Evolutionary conservation across 2,329 filamentous ascomycete species (phyloP), one percentile per base, ranked within the genome.

Genomic region (Aspergillus puulaauensis): DNA sequence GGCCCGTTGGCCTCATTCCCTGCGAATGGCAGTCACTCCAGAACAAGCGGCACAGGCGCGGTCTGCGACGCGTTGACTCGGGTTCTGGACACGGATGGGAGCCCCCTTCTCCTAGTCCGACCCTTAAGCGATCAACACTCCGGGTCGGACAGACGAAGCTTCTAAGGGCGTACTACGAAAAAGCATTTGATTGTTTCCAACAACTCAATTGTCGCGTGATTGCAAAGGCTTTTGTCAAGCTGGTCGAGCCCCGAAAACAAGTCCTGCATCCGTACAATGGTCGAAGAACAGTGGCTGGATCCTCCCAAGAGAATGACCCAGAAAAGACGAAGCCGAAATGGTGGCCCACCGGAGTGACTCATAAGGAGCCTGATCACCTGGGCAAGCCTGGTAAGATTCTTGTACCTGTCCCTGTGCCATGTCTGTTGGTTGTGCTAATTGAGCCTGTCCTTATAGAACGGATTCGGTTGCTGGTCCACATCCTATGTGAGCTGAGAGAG

Each of bases 201-300:
- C 77, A 79, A 55, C 64, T 76, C 43, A 75, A 73, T 46, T 78
- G 75, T 60, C 73, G 74, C 15, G 67, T 74, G 27, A 70, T 79
- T 31, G 72, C 72, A 40, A 78, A 78, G 59, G 71, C 72, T 1
- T 79, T 72, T 64, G 74, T 79, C 59, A 77, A 75, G 58, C 58
- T 72, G 21, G 73, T 77, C 24, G 74, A 79, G 57, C 77, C 76
- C 11, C 71, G 73, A 35, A 80, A 79, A 65, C 77, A 79, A 62
- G 73, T 73, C 21, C 73, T 72, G 12, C 70, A 77, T 61, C 77
- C 77, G 8, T 79, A 79, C 57, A 79, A 79, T 67, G 77, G 77
- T 12, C 68, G 73, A 14, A 66, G 62, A 44, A 61, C 56, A 15
- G 44, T 58, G 1, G 58, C 56, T 45, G 63, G 64, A 45, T 50